phyloP scores from a whole-genome alignment of 1,284 basidiomycete genomes.

The Ustilago hordei region DNA sequence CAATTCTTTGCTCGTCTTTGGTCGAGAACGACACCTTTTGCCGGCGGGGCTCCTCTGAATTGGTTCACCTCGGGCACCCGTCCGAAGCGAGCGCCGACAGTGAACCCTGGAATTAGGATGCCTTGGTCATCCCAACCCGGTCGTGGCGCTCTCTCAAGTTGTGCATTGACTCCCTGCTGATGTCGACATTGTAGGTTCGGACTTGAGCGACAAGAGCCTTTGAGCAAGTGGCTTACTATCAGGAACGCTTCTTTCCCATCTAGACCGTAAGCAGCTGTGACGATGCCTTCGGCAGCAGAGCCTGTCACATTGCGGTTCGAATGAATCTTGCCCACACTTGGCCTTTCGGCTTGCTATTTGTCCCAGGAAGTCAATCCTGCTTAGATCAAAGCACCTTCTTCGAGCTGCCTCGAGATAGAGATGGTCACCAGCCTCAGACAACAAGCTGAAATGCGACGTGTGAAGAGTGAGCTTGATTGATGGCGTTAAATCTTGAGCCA shows the following conservation, averaged over 20 bases:
- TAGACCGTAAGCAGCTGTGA: background rate
- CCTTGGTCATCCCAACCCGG: background rate
- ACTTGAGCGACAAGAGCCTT: background rate
- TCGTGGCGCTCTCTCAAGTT: no score
- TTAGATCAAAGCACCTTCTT: background rate
- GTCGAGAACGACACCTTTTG: background rate
- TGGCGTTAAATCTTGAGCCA: background rate
- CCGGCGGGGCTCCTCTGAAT: constrained; percentile 4
- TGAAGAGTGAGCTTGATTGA: background rate
- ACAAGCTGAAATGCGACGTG: background rate
- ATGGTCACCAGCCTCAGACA: no score
- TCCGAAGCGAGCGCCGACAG: background rate
- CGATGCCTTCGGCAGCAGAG: background rate
- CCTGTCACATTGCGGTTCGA: background rate
- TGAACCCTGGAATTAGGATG: background rate
- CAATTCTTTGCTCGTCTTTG: constrained; percentile 1
- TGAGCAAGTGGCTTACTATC: background rate
- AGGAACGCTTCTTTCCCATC: constrained; percentile 1
- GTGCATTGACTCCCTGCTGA: no score
- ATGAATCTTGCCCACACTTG: constrained; percentile 11
- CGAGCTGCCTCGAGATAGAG: no score
- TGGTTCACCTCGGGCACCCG: background rate
- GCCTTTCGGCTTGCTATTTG: background rate
- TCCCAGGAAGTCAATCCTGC: background rate
- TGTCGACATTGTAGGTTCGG: no score